Evolutionary conservation across 2,329 filamentous ascomycete genomes (phyloP).

Genomic region (Sporothrix pseudoabietina): DNA sequence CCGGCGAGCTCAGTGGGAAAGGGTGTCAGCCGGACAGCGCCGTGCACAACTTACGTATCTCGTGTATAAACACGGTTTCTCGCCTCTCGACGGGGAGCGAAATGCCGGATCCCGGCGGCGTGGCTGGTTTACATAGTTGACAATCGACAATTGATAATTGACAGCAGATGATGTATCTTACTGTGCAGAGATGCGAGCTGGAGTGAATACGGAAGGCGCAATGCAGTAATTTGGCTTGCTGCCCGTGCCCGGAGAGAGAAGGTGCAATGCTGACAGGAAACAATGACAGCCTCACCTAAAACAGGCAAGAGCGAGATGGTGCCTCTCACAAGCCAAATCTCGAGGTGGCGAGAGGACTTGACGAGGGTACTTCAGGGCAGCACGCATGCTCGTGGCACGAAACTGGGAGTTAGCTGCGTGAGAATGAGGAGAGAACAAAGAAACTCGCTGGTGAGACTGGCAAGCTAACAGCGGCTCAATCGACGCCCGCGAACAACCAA

Average conservation of each 20-base stretch:
- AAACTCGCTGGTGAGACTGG: neutral
- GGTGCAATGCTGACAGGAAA: neutral
- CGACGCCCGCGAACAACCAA: neutral
- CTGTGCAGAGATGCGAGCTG: neutral
- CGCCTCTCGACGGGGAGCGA: neutral
- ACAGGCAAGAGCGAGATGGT: neutral
- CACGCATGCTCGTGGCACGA: neutral
- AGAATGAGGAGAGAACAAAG: slow-evolving; percentile 4
- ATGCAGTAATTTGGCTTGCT: neutral
- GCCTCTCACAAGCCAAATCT: neutral
- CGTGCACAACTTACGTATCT: neutral
- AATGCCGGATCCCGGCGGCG: slow-evolving; percentile 16
- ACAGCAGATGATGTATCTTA: neutral
- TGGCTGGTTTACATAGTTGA: neutral
- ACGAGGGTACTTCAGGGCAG: neutral
- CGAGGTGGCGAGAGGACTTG: too few relatives aligned
- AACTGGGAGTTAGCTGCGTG: neutral
- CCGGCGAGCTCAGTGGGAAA: neutral
- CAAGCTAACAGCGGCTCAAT: neutral
- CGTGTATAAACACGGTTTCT: neutral
- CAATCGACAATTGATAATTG: neutral
- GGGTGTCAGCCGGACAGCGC: neutral
- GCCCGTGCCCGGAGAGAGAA: slow-evolving; percentile 3
- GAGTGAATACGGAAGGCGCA: neutral
- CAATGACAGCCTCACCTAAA: neutral